A percentile compares a stretch with the other conserved stretches of the same genome.
Evolutionary conservation across 345 rosid species (phyloP).

Genomic region (Eucalyptus paniculata): DNA sequence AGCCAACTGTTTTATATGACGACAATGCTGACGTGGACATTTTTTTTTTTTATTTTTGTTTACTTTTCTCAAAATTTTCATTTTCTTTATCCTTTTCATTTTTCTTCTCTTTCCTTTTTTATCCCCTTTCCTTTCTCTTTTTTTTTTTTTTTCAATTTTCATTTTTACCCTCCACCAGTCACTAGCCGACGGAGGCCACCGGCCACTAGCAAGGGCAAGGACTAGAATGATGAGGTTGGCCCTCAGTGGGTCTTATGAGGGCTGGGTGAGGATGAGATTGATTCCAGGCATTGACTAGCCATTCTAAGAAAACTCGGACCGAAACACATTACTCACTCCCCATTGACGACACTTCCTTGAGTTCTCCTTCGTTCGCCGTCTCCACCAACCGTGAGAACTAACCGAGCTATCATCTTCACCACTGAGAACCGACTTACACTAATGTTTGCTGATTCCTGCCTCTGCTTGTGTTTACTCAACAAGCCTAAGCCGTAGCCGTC

Average conservation of each 20-base stretch:
- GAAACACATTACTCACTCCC: background rate
- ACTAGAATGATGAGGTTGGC: background rate
- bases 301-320: no score
- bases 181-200: rapidly evolving
- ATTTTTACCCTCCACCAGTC: background rate
- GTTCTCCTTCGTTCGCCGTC: background rate
- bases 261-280: background rate
- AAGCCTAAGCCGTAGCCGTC: background rate
- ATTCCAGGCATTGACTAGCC: rapidly evolving
- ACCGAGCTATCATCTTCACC: background rate
- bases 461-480: background rate
- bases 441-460: background rate
- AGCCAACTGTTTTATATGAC: rapidly evolving
- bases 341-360: background rate
- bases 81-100: no score
- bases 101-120: no score
- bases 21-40: background rate
- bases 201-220: background rate
- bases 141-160: background rate
- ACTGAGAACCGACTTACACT: background rate
- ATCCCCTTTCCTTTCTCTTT: no score
- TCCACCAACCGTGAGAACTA: background rate
- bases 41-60: no score
- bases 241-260: background rate
- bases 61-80: background rate